Evolutionary conservation across 78 protist genomes (phyloP).

Genomic region (Planoprotostelium fungivorum): DNA sequence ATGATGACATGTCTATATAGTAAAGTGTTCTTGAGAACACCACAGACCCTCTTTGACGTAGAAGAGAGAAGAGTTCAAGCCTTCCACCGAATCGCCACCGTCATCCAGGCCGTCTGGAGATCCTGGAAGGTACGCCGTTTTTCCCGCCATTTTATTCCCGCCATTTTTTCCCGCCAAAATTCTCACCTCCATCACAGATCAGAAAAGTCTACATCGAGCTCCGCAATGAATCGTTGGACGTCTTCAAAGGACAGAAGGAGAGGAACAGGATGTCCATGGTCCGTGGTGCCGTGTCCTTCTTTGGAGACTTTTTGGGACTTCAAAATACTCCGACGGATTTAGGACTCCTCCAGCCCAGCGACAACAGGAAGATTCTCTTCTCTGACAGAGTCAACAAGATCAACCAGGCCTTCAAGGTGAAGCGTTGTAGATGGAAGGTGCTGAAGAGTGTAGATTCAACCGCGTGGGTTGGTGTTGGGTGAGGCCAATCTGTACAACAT

Average conservation of each 20-base stretch:
- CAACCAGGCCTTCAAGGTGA: constrained; percentile 32
- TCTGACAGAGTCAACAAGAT: constrained; percentile 27
- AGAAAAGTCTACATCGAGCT: constrained; percentile 35
- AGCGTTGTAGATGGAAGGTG: not conserved
- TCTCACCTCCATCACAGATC: constrained; percentile 24
- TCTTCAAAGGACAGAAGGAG: constrained; percentile 44
- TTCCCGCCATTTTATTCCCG: constrained; percentile 24
- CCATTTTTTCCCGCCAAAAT: constrained; percentile 16
- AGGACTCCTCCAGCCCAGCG: constrained; percentile 12
- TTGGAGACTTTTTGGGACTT: constrained; percentile 42
- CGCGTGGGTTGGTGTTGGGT: constrained; percentile 23
- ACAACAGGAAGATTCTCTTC: constrained; percentile 1
- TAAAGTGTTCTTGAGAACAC: constrained; percentile 45
- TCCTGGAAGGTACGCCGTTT: constrained; percentile 28
- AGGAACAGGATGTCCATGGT: constrained; percentile 22
- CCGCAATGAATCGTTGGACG: constrained; percentile 22
- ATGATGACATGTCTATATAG: not conserved
- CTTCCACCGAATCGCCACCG: constrained; percentile 19
- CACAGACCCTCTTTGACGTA: constrained; percentile 34
- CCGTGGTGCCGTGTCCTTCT: constrained; percentile 9
- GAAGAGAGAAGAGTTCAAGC: constrained; percentile 23
- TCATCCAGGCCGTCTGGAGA: constrained; percentile 28
- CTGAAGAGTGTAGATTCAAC: constrained; percentile 5
- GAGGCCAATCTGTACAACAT: constrained; percentile 15
- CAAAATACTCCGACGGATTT: constrained; percentile 3